phyloP scores from a whole-genome alignment of 2,329 filamentous ascomycete species.

The Hyphodiscus sp. region DNA sequence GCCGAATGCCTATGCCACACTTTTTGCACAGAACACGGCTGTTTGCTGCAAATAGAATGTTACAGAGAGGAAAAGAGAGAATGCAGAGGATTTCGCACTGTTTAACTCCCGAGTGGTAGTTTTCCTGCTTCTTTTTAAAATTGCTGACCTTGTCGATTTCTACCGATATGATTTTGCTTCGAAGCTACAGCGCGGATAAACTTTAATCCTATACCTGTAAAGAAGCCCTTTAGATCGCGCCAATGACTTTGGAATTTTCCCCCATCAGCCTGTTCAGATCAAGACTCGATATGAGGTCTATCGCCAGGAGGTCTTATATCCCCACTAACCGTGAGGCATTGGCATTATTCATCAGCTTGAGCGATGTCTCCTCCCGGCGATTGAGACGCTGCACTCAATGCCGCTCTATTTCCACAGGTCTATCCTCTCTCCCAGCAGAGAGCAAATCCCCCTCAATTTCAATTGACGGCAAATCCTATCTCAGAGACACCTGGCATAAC shows the following conservation, averaged over 20 bases:
- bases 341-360: conserved; percentile 21
- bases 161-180: background rate
- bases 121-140: background rate
- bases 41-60: background rate
- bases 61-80: background rate
- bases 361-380: conserved; percentile 13
- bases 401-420: conserved; percentile 24
- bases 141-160: background rate
- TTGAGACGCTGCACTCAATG: conserved; percentile 22
- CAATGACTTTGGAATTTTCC: background rate
- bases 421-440: background rate
- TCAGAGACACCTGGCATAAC: conserved; percentile 80
- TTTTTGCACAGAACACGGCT: background rate
- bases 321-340: conserved; percentile 19
- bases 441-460: background rate
- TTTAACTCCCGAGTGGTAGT: background rate
- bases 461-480: conserved; percentile 48
- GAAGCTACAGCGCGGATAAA: background rate
- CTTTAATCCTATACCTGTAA: conserved; percentile 1
- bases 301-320: conserved; percentile 12
- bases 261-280: background rate
- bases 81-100: background rate
- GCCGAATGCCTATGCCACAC: background rate
- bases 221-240: background rate
- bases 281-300: conserved; percentile 20